Percentiles rank a stretch among this genome's conserved stretches.
phyloP scores from a whole-genome alignment of 306 rosid genomes.

The Dalbergia cultrata region DNA sequence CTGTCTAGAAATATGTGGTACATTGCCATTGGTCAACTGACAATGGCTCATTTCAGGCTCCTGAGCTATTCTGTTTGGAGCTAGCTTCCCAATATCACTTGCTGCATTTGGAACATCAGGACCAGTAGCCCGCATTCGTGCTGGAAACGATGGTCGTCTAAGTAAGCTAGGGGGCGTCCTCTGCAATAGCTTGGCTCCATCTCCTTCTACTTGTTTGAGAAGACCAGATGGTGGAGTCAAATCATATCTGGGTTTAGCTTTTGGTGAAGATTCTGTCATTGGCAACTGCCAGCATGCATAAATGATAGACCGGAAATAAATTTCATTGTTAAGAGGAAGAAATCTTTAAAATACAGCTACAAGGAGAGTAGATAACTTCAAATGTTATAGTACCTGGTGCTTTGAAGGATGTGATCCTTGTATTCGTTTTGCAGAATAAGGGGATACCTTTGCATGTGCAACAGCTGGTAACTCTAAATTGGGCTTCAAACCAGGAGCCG shows the following conservation, averaged over 20 bases:
- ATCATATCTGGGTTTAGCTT: slow-evolving; percentile 70
- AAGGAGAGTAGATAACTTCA: slow-evolving; percentile 15
- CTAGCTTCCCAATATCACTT: slow-evolving; percentile 51
- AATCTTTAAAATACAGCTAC: slow-evolving; percentile 20
- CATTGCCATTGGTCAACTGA: slow-evolving; percentile 58
- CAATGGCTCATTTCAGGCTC: slow-evolving; percentile 60
- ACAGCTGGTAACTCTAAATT: slow-evolving; percentile 64
- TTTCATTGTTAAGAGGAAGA: slow-evolving; percentile 16
- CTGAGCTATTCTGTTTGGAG: slow-evolving; percentile 58
- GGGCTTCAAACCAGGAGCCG: slow-evolving; percentile 64
- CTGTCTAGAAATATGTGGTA: slow-evolving; percentile 55
- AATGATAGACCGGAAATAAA: slow-evolving; percentile 12
- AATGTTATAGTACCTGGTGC: slow-evolving; percentile 68
- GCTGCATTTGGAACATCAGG: slow-evolving; percentile 64
- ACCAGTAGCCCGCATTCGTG: slow-evolving; percentile 67
- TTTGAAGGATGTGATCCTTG: slow-evolving; percentile 68
- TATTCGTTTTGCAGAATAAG: slow-evolving; percentile 69
- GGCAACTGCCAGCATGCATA: slow-evolving; percentile 60
- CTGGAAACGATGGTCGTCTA: slow-evolving; percentile 70
- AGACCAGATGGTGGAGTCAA: slow-evolving; percentile 65
- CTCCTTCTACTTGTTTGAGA: slow-evolving; percentile 72
- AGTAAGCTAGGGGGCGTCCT: slow-evolving; percentile 82
- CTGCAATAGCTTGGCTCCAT: slow-evolving; percentile 79
- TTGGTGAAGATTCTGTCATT: slow-evolving; percentile 69
- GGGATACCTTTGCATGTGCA: slow-evolving; percentile 58